Percentiles rank a stretch among this genome's conserved stretches.
Conservation (phyloP, 2,329 filamentous ascomycete genomes). For the Talaromyces sp. region DNA sequence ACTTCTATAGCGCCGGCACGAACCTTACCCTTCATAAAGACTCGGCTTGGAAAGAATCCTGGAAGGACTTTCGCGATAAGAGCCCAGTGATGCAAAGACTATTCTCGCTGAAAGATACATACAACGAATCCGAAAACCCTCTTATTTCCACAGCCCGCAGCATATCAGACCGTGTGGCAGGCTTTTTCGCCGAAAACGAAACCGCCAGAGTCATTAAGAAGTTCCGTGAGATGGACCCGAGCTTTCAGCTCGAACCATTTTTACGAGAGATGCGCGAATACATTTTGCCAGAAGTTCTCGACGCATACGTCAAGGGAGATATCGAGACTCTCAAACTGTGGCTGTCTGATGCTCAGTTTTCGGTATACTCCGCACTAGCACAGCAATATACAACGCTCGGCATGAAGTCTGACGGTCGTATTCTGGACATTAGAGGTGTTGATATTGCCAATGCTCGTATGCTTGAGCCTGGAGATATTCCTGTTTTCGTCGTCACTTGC, state of each 20-base stretch:
- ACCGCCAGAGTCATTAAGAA: slow-evolving; percentile 97
- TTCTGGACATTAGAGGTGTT: slow-evolving; percentile 91
- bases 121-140: slow-evolving; percentile 96
- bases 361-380: slow-evolving; percentile 92
- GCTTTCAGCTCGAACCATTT: slow-evolving; percentile 93
- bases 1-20: slow-evolving; percentile 70
- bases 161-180: slow-evolving; percentile 87
- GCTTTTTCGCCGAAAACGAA: slow-evolving; percentile 98
- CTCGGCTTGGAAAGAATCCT: slow-evolving; percentile 96
- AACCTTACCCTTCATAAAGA: slow-evolving; percentile 96
- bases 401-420: slow-evolving; percentile 89
- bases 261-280: slow-evolving; percentile 94
- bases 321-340: slow-evolving; percentile 85
- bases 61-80: slow-evolving; percentile 88
- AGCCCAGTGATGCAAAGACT: slow-evolving; percentile 84
- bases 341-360: slow-evolving; percentile 94
- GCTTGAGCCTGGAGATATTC: slow-evolving; percentile 53
- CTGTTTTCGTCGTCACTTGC: slow-evolving; percentile 96
- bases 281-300: slow-evolving; percentile 92
- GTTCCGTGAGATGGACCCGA: slow-evolving; percentile 91
- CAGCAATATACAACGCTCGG: slow-evolving; percentile 94
- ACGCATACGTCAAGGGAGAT: slow-evolving; percentile 97
- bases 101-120: slow-evolving; percentile 79
- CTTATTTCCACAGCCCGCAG: slow-evolving; percentile 87
- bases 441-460: slow-evolving; percentile 59